Evolutionary conservation across 1,284 basidiomycete species (phyloP), one percentile per base, ranked within the genome.

Genomic region (Cryptococcus neoformans): DNA sequence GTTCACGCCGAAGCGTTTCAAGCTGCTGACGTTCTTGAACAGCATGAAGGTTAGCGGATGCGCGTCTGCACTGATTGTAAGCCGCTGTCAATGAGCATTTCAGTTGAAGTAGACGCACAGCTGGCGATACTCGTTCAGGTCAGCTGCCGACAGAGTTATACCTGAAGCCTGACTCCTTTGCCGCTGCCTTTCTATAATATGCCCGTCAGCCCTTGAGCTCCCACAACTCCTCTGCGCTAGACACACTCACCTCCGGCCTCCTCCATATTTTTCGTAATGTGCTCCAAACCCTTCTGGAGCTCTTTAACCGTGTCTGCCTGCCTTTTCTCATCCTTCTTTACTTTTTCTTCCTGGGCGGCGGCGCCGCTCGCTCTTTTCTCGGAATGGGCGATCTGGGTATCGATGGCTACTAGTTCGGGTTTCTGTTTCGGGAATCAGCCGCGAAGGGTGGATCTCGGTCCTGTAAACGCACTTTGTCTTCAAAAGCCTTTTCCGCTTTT

Each of bases 351-450:
- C 9, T 85, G 83, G 54, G 83, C 83, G 51, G 80, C 77, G 0
- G 89, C 87, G 66, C 89, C 89, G 51, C 84, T 82, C 44, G 85
- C 79, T 72, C 94, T 95, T 47, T 89, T 84, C 47, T 84, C 81
- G 0, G 89, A 86, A 72, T 98, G 94, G 4, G 85, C 83, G 54
- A 96, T 92, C 70, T 93, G 90, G 9, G 92, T 88, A 57, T 95
- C 88, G 37, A 89, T 80, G 0, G 87, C 82, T 16, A 90, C 85
- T 0, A 95, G 80, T 49, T 89, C 88, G 1, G 92, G 92, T 77
- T 84, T 85, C 90, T 92, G 21, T 21, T 21, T 21, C 21, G 21
- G 3, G 21, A 21, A 21, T 21, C 21, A 21, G 21, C 21, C 21
- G 59, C 34, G 14, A 2, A 50, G 12, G 37, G 17, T 40, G 11